These are phyloP conservation scores for Globisporangium perplexum DNA, from an alignment of 352 stramenopile genomes.

Conservation along the genomic window DNA sequence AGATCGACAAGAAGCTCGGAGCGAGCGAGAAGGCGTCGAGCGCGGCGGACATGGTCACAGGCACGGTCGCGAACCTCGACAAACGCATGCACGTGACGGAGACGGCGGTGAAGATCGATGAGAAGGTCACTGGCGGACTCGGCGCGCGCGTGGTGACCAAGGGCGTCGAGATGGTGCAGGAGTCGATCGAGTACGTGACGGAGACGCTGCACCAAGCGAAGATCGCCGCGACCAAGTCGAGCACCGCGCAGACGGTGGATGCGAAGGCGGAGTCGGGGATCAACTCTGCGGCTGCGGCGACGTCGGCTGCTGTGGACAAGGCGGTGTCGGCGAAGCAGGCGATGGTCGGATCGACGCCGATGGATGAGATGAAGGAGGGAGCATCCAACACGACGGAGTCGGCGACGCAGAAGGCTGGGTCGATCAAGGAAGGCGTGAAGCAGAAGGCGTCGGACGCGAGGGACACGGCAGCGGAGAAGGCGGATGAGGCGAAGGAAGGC, in stretches of 20 bases:
- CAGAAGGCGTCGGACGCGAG: conserved; percentile 15
- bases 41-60: conserved; percentile 26
- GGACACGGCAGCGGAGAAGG: conserved; percentile 3
- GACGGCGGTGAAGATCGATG: conserved; percentile 49
- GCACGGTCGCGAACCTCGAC: conserved; percentile 50
- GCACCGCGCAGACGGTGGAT: conserved; percentile 32
- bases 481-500: conserved; percentile 2
- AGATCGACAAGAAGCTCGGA: conserved; percentile 49
- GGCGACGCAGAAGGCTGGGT: neutral
- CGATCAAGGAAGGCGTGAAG: conserved; percentile 10
- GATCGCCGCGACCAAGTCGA: conserved; percentile 37
- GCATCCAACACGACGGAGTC: neutral
- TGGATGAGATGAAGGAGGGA: neutral
- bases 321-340: neutral
- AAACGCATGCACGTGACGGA: conserved; percentile 46
- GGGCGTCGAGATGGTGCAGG: conserved; percentile 51
- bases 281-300: conserved; percentile 13
- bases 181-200: conserved; percentile 62
- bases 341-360: neutral
- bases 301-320: conserved; percentile 8
- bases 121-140: conserved; percentile 58
- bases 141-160: conserved; percentile 43
- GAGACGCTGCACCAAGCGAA: conserved; percentile 60
- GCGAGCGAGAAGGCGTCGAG: conserved; percentile 25
- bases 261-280: conserved; percentile 13